Conservation (phyloP, 257 asterid species). For the Penstemon eatonii region DNA sequence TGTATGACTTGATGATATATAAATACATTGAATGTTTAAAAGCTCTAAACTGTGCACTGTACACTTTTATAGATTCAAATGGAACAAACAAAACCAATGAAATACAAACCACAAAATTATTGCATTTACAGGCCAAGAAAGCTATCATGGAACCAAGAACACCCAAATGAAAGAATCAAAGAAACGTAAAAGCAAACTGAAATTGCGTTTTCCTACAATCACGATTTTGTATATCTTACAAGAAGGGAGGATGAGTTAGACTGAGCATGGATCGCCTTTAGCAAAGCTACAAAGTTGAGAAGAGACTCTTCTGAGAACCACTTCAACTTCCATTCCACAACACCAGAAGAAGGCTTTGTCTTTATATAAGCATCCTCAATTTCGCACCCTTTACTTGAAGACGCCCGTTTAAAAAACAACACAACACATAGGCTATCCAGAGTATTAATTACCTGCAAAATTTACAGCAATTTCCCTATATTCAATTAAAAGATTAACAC, state of each 20-base stretch:
- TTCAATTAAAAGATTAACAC: neutral
- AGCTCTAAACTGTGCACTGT: conserved; percentile 21
- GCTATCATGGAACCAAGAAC: conserved; percentile 22
- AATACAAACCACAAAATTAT: conserved; percentile 31
- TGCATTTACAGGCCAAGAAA: conserved; percentile 27
- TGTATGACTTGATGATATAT: neutral
- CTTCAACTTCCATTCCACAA: conserved; percentile 43
- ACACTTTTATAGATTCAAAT: conserved; percentile 25
- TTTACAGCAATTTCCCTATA: neutral
- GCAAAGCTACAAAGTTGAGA: conserved; percentile 40
- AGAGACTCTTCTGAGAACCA: conserved; percentile 43
- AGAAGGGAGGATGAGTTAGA: conserved; percentile 27
- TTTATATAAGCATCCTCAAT: conserved; percentile 17
- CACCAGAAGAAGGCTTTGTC: conserved; percentile 25
- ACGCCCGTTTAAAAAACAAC: conserved; percentile 29
- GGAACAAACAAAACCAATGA: conserved; percentile 28
- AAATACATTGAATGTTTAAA: neutral
- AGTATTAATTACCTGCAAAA: conserved; percentile 48
- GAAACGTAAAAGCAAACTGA: conserved; percentile 28
- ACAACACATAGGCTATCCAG: conserved; percentile 28
- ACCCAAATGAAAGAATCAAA: conserved; percentile 41
- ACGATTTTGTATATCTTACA: conserved; percentile 13
- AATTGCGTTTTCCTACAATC: conserved; percentile 17
- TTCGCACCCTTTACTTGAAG: conserved; percentile 21
- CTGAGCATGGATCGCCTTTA: conserved; percentile 39